These are phyloP conservation scores for Lomentospora prolificans DNA, from an alignment of 2,329 filamentous ascomycete genomes.

Conservation along the genomic window DNA sequence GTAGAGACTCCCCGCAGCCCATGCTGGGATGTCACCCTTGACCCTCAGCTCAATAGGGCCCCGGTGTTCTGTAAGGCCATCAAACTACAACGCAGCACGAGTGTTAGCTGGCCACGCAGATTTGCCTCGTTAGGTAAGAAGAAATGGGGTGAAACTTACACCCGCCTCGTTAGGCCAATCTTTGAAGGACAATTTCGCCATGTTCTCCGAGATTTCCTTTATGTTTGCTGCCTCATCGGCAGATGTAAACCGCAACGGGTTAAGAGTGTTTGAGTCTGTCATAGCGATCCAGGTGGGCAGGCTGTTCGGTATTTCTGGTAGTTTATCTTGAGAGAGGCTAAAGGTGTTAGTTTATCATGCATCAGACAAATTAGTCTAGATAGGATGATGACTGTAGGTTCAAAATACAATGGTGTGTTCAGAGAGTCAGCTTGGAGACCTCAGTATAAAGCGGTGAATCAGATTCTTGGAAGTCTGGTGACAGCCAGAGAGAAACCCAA, in stretches of 20 bases:
- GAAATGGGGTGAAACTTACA: conserved; percentile 19
- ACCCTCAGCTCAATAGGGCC: conserved; percentile 55
- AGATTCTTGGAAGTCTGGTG: too few relatives aligned
- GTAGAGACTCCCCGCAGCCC: conserved; percentile 62
- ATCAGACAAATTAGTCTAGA: too few relatives aligned
- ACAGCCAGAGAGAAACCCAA: too few relatives aligned
- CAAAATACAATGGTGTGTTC: too few relatives aligned
- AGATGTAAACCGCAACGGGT: conserved; percentile 3
- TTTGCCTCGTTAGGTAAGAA: background rate
- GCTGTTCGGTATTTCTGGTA: too few relatives aligned
- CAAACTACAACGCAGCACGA: conserved; percentile 40
- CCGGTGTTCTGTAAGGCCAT: conserved; percentile 55
- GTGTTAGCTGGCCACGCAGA: background rate
- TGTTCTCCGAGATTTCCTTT: conserved; percentile 6
- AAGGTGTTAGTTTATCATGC: too few relatives aligned
- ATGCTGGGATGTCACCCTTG: conserved; percentile 57
- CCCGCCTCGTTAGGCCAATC: conserved; percentile 39
- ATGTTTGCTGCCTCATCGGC: background rate
- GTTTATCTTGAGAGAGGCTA: too few relatives aligned
- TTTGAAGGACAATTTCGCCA: conserved; percentile 22
- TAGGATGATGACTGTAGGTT: too few relatives aligned
- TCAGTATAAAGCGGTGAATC: too few relatives aligned
- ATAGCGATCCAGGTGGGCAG: background rate
- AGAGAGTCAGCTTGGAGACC: too few relatives aligned
- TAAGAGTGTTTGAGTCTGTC: conserved; percentile 2